A percentile compares a stretch with the other conserved stretches of the same genome.
phyloP scores from a whole-genome alignment of 768 basidiomycete genomes.

The Clathrus columnatus region DNA sequence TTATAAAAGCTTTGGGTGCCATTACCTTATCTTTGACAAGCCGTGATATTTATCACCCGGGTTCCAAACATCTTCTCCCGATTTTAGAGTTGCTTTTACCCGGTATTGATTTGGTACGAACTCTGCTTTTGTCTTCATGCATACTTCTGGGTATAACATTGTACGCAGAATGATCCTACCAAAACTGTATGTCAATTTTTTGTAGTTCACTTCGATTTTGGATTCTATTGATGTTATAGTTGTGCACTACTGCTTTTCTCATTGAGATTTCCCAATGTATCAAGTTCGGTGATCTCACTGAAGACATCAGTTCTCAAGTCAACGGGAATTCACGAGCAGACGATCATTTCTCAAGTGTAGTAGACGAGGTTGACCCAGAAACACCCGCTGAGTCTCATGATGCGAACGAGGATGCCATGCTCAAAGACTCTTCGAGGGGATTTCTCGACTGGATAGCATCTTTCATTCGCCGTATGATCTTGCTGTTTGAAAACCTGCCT shows the following conservation, averaged over 20 bases:
- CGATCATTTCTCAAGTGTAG: constrained; percentile 32
- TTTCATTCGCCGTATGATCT: constrained; percentile 70
- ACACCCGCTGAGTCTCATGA: constrained; percentile 29
- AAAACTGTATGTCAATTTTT: constrained; percentile 51
- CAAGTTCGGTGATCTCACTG: constrained; percentile 57
- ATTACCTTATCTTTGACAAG: constrained; percentile 76
- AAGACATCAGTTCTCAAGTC: constrained; percentile 3
- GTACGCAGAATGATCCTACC: constrained; percentile 58
- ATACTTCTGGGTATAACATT: constrained; percentile 4
- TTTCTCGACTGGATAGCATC: constrained; percentile 81
- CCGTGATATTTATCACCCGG: constrained; percentile 67
- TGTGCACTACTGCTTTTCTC: constrained; percentile 69
- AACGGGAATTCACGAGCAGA: constrained; percentile 17
- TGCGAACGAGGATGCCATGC: constrained; percentile 51
- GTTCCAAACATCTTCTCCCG: constrained; percentile 72
- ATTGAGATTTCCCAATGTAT: constrained; percentile 68
- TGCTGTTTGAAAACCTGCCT: constrained; percentile 76
- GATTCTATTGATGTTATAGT: constrained; percentile 28
- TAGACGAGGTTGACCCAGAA: constrained; percentile 15
- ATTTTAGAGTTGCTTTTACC: constrained; percentile 77
- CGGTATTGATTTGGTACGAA: constrained; percentile 73
- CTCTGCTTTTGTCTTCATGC: background rate
- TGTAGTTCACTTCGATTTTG: background rate
- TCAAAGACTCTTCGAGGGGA: constrained; percentile 62
- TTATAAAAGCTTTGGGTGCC: constrained; percentile 78